Percentiles rank a stretch among this genome's conserved stretches.
Evolutionary conservation across 371 early-diverging fungal genomes (phyloP).

Genomic region (Homolaphlyctis polyrhiza): DNA sequence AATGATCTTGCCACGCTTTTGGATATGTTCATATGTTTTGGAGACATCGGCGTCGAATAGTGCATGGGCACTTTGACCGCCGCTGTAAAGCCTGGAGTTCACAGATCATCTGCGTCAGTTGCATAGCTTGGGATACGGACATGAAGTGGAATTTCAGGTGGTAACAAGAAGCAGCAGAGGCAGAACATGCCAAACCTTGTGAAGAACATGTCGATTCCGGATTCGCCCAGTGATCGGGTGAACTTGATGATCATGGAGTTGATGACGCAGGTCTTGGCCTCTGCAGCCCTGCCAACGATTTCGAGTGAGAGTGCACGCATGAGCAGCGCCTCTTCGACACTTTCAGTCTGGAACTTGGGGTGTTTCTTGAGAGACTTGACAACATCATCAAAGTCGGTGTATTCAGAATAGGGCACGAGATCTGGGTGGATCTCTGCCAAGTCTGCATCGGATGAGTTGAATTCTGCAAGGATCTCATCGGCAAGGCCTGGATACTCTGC

Average conservation of each 20-base stretch:
- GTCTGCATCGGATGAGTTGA: conserved; percentile 7
- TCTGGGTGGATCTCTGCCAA: conserved; percentile 21
- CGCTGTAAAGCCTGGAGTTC: not conserved
- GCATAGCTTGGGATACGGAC: too few species aligned
- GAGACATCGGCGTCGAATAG: conserved; percentile 83
- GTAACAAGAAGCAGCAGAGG: not conserved
- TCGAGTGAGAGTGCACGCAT: conserved; percentile 2
- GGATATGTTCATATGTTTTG: conserved; percentile 74
- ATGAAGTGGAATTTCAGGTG: too few species aligned
- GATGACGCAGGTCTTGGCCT: conserved; percentile 11
- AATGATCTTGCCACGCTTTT: conserved; percentile 68
- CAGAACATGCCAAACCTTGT: conserved; percentile 4
- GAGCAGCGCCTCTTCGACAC: conserved; percentile 22
- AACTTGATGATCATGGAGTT: conserved; percentile 14
- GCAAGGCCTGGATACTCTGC: not conserved
- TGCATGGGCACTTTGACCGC: conserved; percentile 44
- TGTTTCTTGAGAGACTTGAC: conserved; percentile 62
- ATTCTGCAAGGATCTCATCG: conserved; percentile 6
- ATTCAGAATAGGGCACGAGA: conserved; percentile 8
- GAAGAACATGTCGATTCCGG: conserved; percentile 16
- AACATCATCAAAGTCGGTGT: conserved; percentile 53
- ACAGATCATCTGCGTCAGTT: too few species aligned
- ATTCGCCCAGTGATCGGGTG: conserved; percentile 9
- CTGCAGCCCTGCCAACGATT: conserved; percentile 5
- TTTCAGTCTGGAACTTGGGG: conserved; percentile 62